These are phyloP conservation scores for Xylariaceae sp. DNA, from an alignment of 2,329 filamentous ascomycete genomes.

Conservation along the genomic window DNA sequence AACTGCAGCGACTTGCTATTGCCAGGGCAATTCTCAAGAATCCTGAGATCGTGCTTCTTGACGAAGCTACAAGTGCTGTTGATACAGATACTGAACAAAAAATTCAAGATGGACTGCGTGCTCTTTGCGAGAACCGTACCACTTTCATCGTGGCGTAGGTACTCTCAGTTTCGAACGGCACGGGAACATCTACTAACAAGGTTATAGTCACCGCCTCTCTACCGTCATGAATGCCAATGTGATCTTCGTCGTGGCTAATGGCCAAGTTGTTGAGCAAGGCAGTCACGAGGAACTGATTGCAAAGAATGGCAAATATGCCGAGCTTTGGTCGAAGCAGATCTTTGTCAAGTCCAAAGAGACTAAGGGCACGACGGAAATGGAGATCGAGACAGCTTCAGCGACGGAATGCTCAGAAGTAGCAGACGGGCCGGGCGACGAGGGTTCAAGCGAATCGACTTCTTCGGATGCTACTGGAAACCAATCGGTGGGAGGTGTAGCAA, in stretches of 20 bases:
- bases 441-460: slow-evolving; percentile 7
- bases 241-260: slow-evolving; percentile 62
- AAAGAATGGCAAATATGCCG: slow-evolving; percentile 58
- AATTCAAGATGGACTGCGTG: slow-evolving; percentile 59
- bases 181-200: slow-evolving; percentile 13
- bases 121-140: slow-evolving; percentile 57
- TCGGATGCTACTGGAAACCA: slow-evolving; percentile 10
- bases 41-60: slow-evolving; percentile 71
- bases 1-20: slow-evolving; percentile 64
- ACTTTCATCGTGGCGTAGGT: slow-evolving; percentile 63
- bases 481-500: slow-evolving; percentile 8
- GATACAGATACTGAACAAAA: slow-evolving; percentile 66
- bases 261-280: slow-evolving; percentile 61
- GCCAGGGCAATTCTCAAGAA: slow-evolving; percentile 69
- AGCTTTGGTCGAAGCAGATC: slow-evolving; percentile 62
- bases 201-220: slow-evolving; percentile 58
- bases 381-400: no score
- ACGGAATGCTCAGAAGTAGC: slow-evolving; percentile 5
- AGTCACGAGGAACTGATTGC: slow-evolving; percentile 56
- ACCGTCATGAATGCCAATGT: slow-evolving; percentile 67
- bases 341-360: slow-evolving; percentile 48
- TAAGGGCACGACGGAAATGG: slow-evolving; percentile 22
- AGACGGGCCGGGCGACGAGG: slow-evolving; percentile 15
- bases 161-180: background rate
- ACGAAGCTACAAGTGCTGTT: slow-evolving; percentile 76